Evolutionary conservation across 257 asterid genomes (phyloP).

Genomic region (Paulownia fortunei): DNA sequence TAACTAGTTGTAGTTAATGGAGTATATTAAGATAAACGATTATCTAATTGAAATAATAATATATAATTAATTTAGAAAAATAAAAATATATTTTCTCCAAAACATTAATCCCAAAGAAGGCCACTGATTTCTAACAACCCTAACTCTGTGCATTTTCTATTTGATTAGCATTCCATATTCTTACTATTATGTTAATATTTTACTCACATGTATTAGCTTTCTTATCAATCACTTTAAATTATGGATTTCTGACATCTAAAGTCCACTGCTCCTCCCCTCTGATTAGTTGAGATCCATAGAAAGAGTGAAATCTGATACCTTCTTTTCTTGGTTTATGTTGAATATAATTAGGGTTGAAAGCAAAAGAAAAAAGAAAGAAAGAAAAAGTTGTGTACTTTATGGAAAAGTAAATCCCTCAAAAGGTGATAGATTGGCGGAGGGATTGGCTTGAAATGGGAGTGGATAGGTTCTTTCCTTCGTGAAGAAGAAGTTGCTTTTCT

Average conservation of each 20-base stretch:
- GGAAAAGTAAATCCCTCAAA: constrained; percentile 33
- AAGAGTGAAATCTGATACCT: constrained; percentile 42
- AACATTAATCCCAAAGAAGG: no score
- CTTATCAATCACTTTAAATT: constrained; percentile 20
- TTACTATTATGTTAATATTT: not conserved
- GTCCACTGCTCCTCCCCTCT: constrained; percentile 24
- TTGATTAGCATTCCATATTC: constrained; percentile 11
- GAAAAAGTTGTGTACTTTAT: constrained; percentile 35
- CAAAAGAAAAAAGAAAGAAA: constrained; percentile 14
- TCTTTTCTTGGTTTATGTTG: constrained; percentile 30
- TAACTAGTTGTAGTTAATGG: no score
- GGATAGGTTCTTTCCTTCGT: constrained; percentile 52
- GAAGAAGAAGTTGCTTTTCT: constrained; percentile 44
- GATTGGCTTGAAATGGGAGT: constrained; percentile 30
- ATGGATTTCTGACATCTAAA: constrained; percentile 51
- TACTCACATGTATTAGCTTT: constrained; percentile 23
- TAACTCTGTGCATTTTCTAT: not conserved
- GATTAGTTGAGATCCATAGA: constrained; percentile 12
- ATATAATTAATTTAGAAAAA: no score
- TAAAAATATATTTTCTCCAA: no score
- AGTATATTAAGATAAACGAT: no score
- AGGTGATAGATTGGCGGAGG: constrained; percentile 26
- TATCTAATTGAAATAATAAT: no score
- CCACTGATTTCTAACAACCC: constrained; percentile 11
- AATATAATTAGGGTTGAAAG: constrained; percentile 29